Evolutionary conservation across 495 filamentous ascomycete genomes (phyloP), one percentile per base, ranked within the genome.

Genomic region (Talaromyces thailandensis): DNA sequence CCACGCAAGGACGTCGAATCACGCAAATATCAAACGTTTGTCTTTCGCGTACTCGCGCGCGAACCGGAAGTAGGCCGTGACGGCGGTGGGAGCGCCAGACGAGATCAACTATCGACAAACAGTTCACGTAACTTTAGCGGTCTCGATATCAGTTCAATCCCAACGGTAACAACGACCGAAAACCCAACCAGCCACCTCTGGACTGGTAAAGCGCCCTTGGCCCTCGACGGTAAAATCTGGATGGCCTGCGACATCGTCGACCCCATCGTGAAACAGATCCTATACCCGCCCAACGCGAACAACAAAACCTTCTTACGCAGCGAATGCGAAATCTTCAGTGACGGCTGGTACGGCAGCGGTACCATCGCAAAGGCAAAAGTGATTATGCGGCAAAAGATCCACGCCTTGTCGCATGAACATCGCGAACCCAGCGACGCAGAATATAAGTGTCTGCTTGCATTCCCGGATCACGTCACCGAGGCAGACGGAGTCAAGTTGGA

Each of bases 201-300:
- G 72, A 88, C 93, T 53, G 93, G 94, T 40, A 71, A 83, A 48
- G 75, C 69, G 3, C 78, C 76, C 0, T 76, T 92, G 28, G 80
- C 81, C 9, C 75, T 78, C 5, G 91, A 94, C 68, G 92, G 92
- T 2, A 89, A 92, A 53, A 85, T 92, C 62, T 98, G 91, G 88
- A 94, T 97, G 78, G 80, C 93, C 31, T 95, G 93, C 75, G 94
- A 98, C 71, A 88, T 98, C 62, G 85, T 83, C 0, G 93, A 97
- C 67, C 89, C 92, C 0, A 67, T 93, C 8, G 70, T 93, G 2
- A 23, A 25, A 29, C 28, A 51, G 0, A 53, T 74, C 18, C 62
- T 76, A 53, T 73, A 70, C 57, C 70, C 68, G 31, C 50, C 62
- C 21, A 55, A 65, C 56, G 40, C 57, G 56, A 40, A 26, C 61